Percentiles rank a stretch among this genome's conserved stretches.
phyloP scores from a whole-genome alignment of 208 protist species.

The Trypanosoma cruzi region DNA sequence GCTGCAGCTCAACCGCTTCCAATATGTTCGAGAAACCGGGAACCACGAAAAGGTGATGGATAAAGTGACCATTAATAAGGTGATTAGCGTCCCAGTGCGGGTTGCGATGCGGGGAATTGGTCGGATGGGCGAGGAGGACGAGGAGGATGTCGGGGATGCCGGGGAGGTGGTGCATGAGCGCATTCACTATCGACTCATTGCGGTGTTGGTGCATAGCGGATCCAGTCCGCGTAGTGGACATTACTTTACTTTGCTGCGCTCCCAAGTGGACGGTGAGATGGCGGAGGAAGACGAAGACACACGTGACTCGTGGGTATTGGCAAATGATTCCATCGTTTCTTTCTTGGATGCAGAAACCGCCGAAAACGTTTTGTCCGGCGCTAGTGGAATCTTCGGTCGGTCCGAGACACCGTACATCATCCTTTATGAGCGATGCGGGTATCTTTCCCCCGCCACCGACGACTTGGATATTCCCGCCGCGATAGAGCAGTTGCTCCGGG shows the following conservation, averaged over 20 bases:
- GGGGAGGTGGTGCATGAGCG: slow-evolving; percentile 21
- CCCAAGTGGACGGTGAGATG: neutral
- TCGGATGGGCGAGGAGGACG: neutral
- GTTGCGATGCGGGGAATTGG: neutral
- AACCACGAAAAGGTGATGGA: slow-evolving; percentile 55
- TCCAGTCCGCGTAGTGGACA: slow-evolving; percentile 58
- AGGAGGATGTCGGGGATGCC: neutral
- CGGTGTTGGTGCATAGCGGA: slow-evolving; percentile 73
- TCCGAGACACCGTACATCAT: slow-evolving; percentile 65
- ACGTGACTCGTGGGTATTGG: slow-evolving; percentile 45
- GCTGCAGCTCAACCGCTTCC: slow-evolving; percentile 69
- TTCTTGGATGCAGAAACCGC: slow-evolving; percentile 28
- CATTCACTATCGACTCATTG: slow-evolving; percentile 51
- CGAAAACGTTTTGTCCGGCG: slow-evolving; percentile 36
- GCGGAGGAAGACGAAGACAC: neutral
- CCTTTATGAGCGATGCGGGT: slow-evolving; percentile 52
- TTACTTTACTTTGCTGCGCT: slow-evolving; percentile 55
- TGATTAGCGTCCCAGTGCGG: slow-evolving; percentile 40
- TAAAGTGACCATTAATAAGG: slow-evolving; percentile 54
- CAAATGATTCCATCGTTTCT: slow-evolving; percentile 57
- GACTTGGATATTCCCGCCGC: slow-evolving; percentile 3
- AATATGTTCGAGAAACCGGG: slow-evolving; percentile 36
- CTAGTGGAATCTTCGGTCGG: slow-evolving; percentile 36
- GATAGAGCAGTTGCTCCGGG: slow-evolving; percentile 11
- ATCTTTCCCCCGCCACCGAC: slow-evolving; percentile 11